Evolutionary conservation across 192 early-diverging fungal genomes (phyloP).

Genomic region (Coemansia sp.): DNA sequence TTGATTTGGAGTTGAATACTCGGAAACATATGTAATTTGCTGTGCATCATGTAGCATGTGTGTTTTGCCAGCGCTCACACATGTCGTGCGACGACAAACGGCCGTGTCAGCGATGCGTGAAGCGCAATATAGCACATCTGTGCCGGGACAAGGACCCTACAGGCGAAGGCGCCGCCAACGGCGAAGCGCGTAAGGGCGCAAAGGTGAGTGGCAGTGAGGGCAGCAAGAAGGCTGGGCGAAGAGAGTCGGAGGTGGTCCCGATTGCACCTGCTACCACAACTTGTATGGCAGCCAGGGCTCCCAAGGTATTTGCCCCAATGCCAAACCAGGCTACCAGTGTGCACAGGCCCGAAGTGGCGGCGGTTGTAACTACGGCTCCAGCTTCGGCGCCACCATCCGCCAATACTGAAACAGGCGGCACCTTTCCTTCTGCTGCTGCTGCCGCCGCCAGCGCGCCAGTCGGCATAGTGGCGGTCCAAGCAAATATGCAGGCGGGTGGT

Average conservation of each 20-base stretch:
- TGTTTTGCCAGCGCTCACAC: constrained; percentile 92
- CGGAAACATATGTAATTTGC: neutral
- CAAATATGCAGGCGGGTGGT: neutral
- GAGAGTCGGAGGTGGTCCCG: constrained; percentile 1
- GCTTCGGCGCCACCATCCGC: neutral
- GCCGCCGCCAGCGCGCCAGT: neutral
- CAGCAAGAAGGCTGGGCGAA: neutral
- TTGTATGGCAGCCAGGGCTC: neutral
- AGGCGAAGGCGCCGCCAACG: constrained; percentile 16
- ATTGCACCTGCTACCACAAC: constrained; percentile 17
- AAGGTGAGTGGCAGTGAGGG: neutral
- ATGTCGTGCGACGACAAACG: constrained; percentile 95
- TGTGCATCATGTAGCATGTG: constrained; percentile 67
- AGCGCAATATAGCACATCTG: constrained; percentile 89
- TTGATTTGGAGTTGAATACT: neutral
- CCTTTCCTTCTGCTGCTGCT: neutral
- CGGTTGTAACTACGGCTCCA: neutral
- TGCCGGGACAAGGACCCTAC: constrained; percentile 81
- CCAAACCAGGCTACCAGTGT: neutral
- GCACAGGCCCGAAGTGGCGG: neutral
- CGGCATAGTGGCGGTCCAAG: neutral
- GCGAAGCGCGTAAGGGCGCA: constrained; percentile 9
- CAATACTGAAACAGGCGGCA: neutral
- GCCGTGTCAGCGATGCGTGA: constrained; percentile 94
- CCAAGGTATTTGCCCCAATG: neutral